Base-by-base conservation (phyloP, 108 stramenopile species). In the Bacterosira constricta region DNA sequence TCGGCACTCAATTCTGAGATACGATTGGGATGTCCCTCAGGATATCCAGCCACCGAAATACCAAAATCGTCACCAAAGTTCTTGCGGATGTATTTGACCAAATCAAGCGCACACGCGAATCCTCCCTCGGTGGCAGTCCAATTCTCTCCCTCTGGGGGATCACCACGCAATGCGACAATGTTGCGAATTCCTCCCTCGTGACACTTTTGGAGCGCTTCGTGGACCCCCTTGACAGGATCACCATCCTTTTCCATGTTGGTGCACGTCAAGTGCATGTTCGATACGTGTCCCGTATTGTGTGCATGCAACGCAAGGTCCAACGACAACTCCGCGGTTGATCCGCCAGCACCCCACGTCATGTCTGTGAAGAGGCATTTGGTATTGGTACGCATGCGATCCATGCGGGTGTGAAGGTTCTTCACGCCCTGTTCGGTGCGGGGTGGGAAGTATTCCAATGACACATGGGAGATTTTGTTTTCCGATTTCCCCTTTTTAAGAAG, bases 271-370 rank as follows among this genome's bases (percentile, higher is more conserved):
- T 99, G 99, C 96, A 99, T 96, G 80, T 99, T 99, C 53, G 97
- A 83, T 15, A 96, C 90, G 49, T 97, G 94, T 27, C 99, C 99
- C 25, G 82, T 77, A 39, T 85, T 60, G 42, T 96, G 90, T 8
- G 89, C 87, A 57, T 96, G 84, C 11, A 85, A 54, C 21, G 94
- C 91, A 32, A 99, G 80, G 18, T 98, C 88, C 63, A 99, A 61
- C 9, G 97, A 97, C 27, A 99, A 84, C 4, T 98, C 97, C 13
- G 97, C 95, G 20, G 99, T 99, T 59, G 95, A 96, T 18, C 99
- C 99, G 32, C 99, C 99, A 29, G 99, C 99, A 66, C 99, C 99
- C 98, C 98, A 99, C 8, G 99, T 99, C 78, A 98, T 89, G 77
- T 99, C 99, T 39, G 91, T 91, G 82, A 96, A 99, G 13, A 98